Conservation (phyloP, 768 basidiomycete genomes). For the Obba rivulosa region DNA sequence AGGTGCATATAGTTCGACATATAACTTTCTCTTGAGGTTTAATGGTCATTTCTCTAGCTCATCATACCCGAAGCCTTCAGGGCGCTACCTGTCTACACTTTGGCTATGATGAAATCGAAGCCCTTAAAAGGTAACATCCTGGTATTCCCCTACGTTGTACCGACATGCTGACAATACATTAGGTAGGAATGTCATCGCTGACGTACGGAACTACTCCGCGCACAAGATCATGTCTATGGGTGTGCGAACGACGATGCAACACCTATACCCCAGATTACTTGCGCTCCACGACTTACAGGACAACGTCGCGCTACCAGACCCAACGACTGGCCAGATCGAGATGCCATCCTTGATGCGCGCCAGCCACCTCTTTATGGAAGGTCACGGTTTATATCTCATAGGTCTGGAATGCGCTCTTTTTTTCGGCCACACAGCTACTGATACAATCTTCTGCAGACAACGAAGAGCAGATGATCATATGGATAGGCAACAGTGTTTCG, state of each 20-base stretch:
- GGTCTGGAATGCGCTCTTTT: constrained; percentile 42
- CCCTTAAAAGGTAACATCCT: constrained; percentile 73
- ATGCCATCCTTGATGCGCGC: constrained; percentile 78
- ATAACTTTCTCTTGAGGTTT: background rate
- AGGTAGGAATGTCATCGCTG: constrained; percentile 89
- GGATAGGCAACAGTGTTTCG: constrained; percentile 81
- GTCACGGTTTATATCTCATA: constrained; percentile 87
- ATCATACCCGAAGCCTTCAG: constrained; percentile 94
- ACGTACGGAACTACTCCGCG: constrained; percentile 84
- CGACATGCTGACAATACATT: constrained; percentile 1
- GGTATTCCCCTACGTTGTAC: background rate
- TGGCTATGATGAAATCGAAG: constrained; percentile 84
- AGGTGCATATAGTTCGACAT: constrained; percentile 42
- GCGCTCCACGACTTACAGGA: constrained; percentile 83
- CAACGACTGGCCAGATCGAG: constrained; percentile 48
- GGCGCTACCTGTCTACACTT: constrained; percentile 72
- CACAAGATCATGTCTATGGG: constrained; percentile 70
- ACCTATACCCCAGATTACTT: constrained; percentile 84
- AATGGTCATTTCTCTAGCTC: constrained; percentile 44
- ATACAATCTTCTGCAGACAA: constrained; percentile 52
- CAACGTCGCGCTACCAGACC: constrained; percentile 62
- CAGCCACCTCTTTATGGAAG: constrained; percentile 84
- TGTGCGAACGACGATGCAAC: constrained; percentile 63
- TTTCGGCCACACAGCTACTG: background rate
- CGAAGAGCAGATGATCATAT: constrained; percentile 81